Conservation (phyloP, 2,329 filamentous ascomycete species). For the Shiraia bambusicola region DNA sequence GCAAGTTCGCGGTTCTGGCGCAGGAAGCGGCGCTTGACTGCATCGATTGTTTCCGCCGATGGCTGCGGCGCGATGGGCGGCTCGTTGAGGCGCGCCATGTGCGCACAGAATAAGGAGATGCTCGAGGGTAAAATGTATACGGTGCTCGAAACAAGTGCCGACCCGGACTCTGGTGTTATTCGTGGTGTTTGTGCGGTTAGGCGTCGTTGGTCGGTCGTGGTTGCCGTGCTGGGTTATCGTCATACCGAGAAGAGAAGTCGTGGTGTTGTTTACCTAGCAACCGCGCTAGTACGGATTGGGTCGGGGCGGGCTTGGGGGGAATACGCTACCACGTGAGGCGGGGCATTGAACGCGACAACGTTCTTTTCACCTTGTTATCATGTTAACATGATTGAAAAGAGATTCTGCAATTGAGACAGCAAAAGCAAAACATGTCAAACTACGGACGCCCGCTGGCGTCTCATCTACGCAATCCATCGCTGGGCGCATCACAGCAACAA, state of each 20-base stretch:
- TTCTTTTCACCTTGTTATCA: not conserved
- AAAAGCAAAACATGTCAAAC: slow-evolving; percentile 46
- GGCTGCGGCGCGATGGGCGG: slow-evolving; percentile 50
- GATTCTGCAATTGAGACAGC: not conserved
- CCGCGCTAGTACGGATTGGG: slow-evolving; percentile 11
- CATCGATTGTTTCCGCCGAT: slow-evolving; percentile 68
- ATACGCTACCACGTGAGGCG: slow-evolving; percentile 25
- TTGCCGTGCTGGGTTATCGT: slow-evolving; percentile 29
- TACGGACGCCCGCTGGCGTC: slow-evolving; percentile 55
- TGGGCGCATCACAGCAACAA: slow-evolving; percentile 53
- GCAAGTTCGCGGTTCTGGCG: slow-evolving; percentile 84
- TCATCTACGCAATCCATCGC: slow-evolving; percentile 60
- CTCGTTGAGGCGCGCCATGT: slow-evolving; percentile 82
- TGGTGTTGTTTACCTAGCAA: slow-evolving; percentile 41
- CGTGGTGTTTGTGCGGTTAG: slow-evolving; percentile 14
- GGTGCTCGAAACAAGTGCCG: slow-evolving; percentile 2
- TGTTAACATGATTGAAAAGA: not conserved
- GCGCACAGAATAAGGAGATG: slow-evolving; percentile 42
- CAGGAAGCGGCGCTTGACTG: slow-evolving; percentile 77
- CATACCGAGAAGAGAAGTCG: slow-evolving; percentile 24
- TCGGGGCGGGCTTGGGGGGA: slow-evolving; percentile 6
- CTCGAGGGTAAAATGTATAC: slow-evolving; percentile 37
- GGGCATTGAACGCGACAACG: slow-evolving; percentile 21
- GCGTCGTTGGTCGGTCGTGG: slow-evolving; percentile 29
- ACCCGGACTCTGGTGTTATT: slow-evolving; percentile 2